phyloP scores from a whole-genome alignment of 495 filamentous ascomycete species.

The Aspergillus indologenus region DNA sequence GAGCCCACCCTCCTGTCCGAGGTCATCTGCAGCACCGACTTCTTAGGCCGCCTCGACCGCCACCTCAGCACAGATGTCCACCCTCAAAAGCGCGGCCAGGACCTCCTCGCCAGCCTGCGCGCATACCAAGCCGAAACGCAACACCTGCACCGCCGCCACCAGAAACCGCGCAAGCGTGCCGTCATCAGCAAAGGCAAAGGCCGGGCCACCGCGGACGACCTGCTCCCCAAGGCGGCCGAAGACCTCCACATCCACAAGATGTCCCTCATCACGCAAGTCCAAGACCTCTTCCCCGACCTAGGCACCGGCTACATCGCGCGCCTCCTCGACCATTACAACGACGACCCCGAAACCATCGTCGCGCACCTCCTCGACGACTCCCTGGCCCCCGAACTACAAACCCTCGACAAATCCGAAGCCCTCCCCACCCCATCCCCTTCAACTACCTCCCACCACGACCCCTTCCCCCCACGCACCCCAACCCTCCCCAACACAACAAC shows the following conservation, averaged over 20 bases:
- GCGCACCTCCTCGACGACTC: slow-evolving; percentile 81
- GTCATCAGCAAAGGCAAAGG: slow-evolving; percentile 72
- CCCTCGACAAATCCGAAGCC: slow-evolving; percentile 39
- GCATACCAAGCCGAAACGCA: slow-evolving; percentile 47
- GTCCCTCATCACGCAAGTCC: slow-evolving; percentile 79
- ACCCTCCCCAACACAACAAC: slow-evolving; percentile 33
- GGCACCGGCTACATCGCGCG: slow-evolving; percentile 78
- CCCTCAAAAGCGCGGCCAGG: slow-evolving; percentile 44
- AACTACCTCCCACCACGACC: slow-evolving; percentile 22
- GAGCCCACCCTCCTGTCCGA: slow-evolving; percentile 45
- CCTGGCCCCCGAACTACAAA: slow-evolving; percentile 54
- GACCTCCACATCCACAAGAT: slow-evolving; percentile 75
- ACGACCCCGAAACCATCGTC: slow-evolving; percentile 76
- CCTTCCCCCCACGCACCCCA: slow-evolving; percentile 41
- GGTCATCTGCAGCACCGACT: slow-evolving; percentile 42
- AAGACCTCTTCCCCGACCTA: slow-evolving; percentile 89
- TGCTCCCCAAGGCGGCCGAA: slow-evolving; percentile 30
- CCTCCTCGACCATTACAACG: slow-evolving; percentile 73
- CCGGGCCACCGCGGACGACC: slow-evolving; percentile 33
- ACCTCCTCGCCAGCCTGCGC: slow-evolving; percentile 38
- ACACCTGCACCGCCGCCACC: slow-evolving; percentile 51
- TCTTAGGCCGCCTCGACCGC: slow-evolving; percentile 46
- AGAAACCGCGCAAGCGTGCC: slow-evolving; percentile 51
- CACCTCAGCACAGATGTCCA: slow-evolving; percentile 47
- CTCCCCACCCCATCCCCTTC: slow-evolving; percentile 26